phyloP scores from a whole-genome alignment of 495 filamentous ascomycete species.

The Hyaloscypha hepaticicola region DNA sequence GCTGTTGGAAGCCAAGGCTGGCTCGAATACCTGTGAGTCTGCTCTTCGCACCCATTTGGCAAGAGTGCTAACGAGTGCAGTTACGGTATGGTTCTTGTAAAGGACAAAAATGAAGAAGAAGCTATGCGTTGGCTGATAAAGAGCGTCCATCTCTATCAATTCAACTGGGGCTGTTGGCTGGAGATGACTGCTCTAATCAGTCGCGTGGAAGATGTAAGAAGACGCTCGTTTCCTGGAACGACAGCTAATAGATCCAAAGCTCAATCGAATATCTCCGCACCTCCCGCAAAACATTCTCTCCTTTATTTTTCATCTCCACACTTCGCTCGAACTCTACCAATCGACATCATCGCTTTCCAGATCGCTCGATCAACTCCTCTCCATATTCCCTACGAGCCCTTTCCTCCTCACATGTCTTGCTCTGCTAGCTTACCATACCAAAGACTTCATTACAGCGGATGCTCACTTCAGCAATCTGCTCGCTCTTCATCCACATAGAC shows the following conservation, averaged over 20 bases:
- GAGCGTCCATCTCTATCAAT: constrained; percentile 83
- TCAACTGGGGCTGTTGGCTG: constrained; percentile 96
- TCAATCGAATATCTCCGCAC: constrained; percentile 50
- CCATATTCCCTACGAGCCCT: constrained; percentile 79
- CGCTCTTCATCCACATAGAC: constrained; percentile 75
- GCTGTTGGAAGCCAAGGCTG: constrained; percentile 72
- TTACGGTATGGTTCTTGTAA: constrained; percentile 86
- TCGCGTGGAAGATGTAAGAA: constrained; percentile 74
- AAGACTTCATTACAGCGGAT: constrained; percentile 85
- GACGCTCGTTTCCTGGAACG: background rate
- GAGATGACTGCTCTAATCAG: constrained; percentile 78
- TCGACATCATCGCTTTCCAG: constrained; percentile 69
- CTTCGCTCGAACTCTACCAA: constrained; percentile 88
- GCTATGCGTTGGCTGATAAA: constrained; percentile 79
- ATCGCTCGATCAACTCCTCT: constrained; percentile 70
- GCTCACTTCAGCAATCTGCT: constrained; percentile 81
- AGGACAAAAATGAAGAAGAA: constrained; percentile 81
- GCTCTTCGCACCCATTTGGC: background rate
- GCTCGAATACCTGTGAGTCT: constrained; percentile 74
- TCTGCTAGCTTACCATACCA: constrained; percentile 87
- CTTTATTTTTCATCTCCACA: constrained; percentile 87
- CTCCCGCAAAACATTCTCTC: constrained; percentile 91
- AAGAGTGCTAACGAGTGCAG: constrained; percentile 19
- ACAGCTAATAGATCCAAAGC: constrained; percentile 35
- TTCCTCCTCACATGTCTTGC: constrained; percentile 91